These are phyloP conservation scores for Mallotus nudiflorus DNA, from an alignment of 345 rosid genomes.

Conservation along the genomic window DNA sequence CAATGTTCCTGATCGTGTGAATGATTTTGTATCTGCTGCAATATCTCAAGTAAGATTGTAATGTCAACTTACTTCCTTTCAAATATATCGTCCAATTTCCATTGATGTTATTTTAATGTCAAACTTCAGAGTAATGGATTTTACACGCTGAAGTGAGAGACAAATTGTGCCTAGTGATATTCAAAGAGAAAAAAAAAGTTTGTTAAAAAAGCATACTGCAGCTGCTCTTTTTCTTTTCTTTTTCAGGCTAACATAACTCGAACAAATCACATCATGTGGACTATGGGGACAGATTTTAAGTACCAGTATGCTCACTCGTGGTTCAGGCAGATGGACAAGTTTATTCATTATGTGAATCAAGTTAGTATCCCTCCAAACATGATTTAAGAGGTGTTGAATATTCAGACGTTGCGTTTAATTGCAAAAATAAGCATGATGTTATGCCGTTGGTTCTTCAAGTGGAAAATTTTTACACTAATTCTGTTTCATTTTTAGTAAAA, in stretches of 20 bases:
- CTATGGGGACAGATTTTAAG: slow-evolving; percentile 59
- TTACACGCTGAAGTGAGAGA: neutral
- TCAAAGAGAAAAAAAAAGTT: too few relatives aligned
- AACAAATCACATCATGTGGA: slow-evolving; percentile 61
- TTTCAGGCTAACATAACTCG: slow-evolving; percentile 56
- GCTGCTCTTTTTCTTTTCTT: neutral
- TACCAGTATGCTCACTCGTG: slow-evolving; percentile 58
- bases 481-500: neutral
- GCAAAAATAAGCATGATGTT: neutral
- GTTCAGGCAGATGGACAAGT: slow-evolving; percentile 56
- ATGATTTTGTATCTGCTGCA: slow-evolving; percentile 54
- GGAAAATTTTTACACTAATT: neutral
- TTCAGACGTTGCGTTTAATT: neutral
- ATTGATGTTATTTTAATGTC: neutral
- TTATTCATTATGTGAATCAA: slow-evolving; percentile 50
- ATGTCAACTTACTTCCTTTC: neutral
- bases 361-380: slow-evolving; percentile 11
- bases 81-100: neutral
- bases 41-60: slow-evolving; percentile 43
- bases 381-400: neutral
- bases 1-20: slow-evolving; percentile 49
- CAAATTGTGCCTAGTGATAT: neutral
- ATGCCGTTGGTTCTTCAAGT: neutral
- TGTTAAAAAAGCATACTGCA: neutral
- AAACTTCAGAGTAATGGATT: too few relatives aligned